Evolutionary conservation across 768 basidiomycete species (phyloP).

Genomic region (Strobilomyces dryophilus): DNA sequence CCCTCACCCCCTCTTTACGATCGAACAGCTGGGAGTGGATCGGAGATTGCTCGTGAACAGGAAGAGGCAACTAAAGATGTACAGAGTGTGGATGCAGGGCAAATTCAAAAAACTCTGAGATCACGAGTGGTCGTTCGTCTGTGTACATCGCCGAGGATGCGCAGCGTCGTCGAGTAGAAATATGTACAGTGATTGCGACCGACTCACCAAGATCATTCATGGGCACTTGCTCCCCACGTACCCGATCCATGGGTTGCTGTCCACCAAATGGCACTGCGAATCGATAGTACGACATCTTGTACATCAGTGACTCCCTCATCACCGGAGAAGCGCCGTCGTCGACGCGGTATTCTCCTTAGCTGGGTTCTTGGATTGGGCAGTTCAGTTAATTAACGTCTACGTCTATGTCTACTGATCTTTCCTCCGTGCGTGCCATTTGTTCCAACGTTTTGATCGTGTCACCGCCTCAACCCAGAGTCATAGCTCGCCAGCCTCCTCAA

Average conservation of each 20-base stretch:
- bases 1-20: slow-evolving; percentile 65
- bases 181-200: too few relatives aligned
- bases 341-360: too few relatives aligned
- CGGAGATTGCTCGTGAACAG: slow-evolving; percentile 88
- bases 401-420: too few relatives aligned
- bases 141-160: too few relatives aligned
- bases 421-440: too few relatives aligned
- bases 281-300: slow-evolving; percentile 98
- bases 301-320: slow-evolving; percentile 98
- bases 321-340: slow-evolving; percentile 74
- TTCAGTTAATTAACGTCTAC: too few relatives aligned
- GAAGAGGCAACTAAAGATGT: slow-evolving; percentile 95
- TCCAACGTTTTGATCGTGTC: too few relatives aligned
- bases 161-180: too few relatives aligned
- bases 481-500: too few relatives aligned
- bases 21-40: slow-evolving; percentile 87
- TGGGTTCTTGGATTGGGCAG: too few relatives aligned
- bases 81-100: slow-evolving; percentile 92
- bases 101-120: slow-evolving; percentile 54
- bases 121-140: too few relatives aligned
- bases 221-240: slow-evolving; percentile 84
- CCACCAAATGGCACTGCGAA: slow-evolving; percentile 87
- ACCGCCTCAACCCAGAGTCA: too few relatives aligned
- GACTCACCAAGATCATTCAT: slow-evolving; percentile 69
- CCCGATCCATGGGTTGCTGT: slow-evolving; percentile 72